phyloP scores from a whole-genome alignment of 495 filamentous ascomycete genomes.

The Chaetomium fimeti region DNA sequence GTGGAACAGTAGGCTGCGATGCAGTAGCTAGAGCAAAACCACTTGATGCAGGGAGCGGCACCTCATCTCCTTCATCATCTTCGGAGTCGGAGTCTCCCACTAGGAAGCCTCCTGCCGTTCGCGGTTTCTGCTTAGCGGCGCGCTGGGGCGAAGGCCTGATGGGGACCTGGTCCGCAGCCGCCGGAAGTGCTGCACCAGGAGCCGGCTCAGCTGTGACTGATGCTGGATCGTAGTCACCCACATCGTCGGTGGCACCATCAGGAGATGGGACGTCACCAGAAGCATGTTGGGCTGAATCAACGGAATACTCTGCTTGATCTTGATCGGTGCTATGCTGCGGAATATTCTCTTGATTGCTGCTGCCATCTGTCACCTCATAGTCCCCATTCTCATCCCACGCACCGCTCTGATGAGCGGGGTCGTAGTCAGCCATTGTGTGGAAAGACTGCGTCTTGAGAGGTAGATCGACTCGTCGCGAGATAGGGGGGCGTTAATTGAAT shows the following conservation, averaged over 20 bases:
- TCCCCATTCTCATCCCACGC: slow-evolving; percentile 53
- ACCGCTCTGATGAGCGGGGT: slow-evolving; percentile 35
- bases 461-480: slow-evolving; percentile 1
- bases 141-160: slow-evolving; percentile 39
- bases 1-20: slow-evolving; percentile 22
- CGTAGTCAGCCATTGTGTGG: slow-evolving; percentile 42
- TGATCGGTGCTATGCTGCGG: slow-evolving; percentile 52
- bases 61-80: slow-evolving; percentile 41
- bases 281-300: slow-evolving; percentile 47
- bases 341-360: slow-evolving; percentile 52
- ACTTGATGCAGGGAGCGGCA: slow-evolving; percentile 25
- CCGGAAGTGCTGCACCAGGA: slow-evolving; percentile 23
- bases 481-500: background rate
- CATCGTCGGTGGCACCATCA: slow-evolving; percentile 45
- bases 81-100: slow-evolving; percentile 65
- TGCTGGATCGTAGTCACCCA: slow-evolving; percentile 53
- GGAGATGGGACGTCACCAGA: slow-evolving; percentile 45
- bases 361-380: slow-evolving; percentile 51
- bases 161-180: slow-evolving; percentile 32
- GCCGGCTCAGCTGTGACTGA: slow-evolving; percentile 38
- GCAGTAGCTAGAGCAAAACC: slow-evolving; percentile 17
- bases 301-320: slow-evolving; percentile 45
- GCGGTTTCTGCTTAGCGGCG: slow-evolving; percentile 59
- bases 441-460: background rate
- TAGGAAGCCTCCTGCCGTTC: slow-evolving; percentile 76